phyloP scores from a whole-genome alignment of 345 rosid species.

The Rhodamnia argentea region DNA sequence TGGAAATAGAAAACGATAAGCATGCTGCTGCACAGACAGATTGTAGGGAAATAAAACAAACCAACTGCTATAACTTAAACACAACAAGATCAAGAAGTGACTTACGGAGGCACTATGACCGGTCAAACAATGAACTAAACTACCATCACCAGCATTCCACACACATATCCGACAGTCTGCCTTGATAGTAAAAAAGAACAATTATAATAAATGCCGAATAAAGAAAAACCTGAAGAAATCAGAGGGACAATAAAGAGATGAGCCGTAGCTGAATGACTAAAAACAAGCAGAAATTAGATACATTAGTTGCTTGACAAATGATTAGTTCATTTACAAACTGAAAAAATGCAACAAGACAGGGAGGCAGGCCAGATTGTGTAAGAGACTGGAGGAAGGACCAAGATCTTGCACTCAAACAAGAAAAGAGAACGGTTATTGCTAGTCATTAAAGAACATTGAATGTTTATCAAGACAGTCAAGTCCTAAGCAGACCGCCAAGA shows the following conservation, averaged over 20 bases:
- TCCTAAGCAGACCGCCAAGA: background rate
- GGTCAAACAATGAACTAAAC: constrained; percentile 91
- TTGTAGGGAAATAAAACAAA: background rate
- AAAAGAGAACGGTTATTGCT: background rate
- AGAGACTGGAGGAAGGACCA: background rate
- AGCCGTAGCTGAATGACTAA: background rate
- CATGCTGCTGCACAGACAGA: background rate
- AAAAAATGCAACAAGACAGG: background rate
- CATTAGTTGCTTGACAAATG: background rate
- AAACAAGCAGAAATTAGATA: background rate
- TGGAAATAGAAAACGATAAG: background rate
- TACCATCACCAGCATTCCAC: constrained; percentile 98
- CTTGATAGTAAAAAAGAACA: constrained; percentile 1
- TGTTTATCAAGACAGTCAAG: background rate
- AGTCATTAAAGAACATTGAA: background rate
- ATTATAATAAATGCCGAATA: background rate
- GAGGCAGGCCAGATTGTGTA: background rate
- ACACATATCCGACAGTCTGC: constrained; percentile 99
- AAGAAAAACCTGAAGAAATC: background rate
- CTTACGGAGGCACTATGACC: constrained; percentile 95
- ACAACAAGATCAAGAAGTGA: constrained; percentile 1
- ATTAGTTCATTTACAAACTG: background rate
- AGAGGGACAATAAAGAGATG: background rate
- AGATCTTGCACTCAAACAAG: background rate
- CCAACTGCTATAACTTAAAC: background rate